Evolutionary conservation across 2,329 filamentous ascomycete species (phyloP).

Genomic region (Thelonectria discophora): DNA sequence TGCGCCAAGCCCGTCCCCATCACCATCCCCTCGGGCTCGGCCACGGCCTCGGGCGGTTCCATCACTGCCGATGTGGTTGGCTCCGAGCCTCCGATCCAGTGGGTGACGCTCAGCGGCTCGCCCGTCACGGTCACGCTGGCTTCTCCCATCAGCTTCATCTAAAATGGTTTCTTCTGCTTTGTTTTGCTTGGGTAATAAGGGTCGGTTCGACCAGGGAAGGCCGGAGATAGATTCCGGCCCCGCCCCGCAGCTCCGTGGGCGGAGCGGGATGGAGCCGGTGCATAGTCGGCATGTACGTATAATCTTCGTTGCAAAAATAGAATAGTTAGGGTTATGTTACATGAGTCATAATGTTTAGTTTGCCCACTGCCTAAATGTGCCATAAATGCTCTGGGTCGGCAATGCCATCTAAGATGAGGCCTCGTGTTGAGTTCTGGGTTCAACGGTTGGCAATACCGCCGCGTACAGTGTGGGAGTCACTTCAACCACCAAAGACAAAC

Average conservation of each 20-base stretch:
- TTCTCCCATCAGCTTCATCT: constrained; percentile 8
- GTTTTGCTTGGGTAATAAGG: too few relatives aligned
- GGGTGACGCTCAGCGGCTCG: constrained; percentile 26
- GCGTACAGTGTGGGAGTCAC: too few relatives aligned
- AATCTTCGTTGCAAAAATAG: not conserved
- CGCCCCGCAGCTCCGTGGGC: too few relatives aligned
- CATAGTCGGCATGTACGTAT: not conserved
- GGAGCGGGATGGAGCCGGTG: not conserved
- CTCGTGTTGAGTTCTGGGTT: not conserved
- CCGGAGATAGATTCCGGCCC: too few relatives aligned
- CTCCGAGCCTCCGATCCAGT: constrained; percentile 30
- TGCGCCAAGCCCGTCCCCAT: constrained; percentile 27
- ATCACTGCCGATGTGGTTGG: constrained; percentile 19
- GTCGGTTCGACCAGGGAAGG: too few relatives aligned
- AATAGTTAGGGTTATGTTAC: not conserved
- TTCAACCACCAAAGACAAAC: too few relatives aligned
- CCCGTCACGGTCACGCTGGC: constrained; percentile 22
- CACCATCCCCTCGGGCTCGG: constrained; percentile 21
- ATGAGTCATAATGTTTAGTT: not conserved
- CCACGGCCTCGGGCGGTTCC: constrained; percentile 17
- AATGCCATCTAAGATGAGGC: too few relatives aligned
- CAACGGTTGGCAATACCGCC: too few relatives aligned
- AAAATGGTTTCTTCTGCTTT: not conserved
- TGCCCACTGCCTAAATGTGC: not conserved
- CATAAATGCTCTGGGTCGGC: not conserved